phyloP scores from a whole-genome alignment of 169 alveolate species.

The Plasmodium yoelii region DNA sequence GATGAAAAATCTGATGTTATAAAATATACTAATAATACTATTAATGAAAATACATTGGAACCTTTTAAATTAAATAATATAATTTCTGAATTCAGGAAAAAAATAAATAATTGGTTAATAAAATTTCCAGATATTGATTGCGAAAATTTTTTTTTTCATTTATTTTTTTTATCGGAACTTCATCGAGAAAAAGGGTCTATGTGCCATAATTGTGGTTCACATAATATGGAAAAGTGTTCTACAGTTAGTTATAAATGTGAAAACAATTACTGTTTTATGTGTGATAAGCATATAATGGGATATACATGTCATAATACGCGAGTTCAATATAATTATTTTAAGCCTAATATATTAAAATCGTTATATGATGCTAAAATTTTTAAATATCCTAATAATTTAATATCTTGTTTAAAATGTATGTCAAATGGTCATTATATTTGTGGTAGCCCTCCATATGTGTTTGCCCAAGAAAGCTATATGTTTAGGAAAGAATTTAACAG shows the following conservation, averaged over 20 bases:
- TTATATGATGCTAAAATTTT: slow-evolving; percentile 6
- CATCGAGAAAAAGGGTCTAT: slow-evolving; percentile 27
- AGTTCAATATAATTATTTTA: slow-evolving; percentile 27
- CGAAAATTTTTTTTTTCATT: slow-evolving; percentile 72
- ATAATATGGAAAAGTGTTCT: slow-evolving; percentile 29
- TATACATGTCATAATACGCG: slow-evolving; percentile 36
- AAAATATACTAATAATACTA: background rate
- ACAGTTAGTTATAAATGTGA: slow-evolving; percentile 8
- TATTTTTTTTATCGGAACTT: slow-evolving; percentile 48
- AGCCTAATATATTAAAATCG: background rate
- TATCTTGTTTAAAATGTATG: slow-evolving; percentile 52
- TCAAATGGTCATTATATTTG: slow-evolving; percentile 42
- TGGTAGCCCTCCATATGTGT: slow-evolving; percentile 63
- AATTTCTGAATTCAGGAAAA: slow-evolving; percentile 30
- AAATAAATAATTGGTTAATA: slow-evolving; percentile 51
- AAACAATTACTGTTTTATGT: slow-evolving; percentile 42
- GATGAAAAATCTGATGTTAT: background rate
- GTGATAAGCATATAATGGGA: slow-evolving; percentile 21
- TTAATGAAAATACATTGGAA: background rate
- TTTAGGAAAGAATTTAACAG: slow-evolving; percentile 32
- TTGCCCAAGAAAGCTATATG: slow-evolving; percentile 13
- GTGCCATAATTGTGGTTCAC: slow-evolving; percentile 67
- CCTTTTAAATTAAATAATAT: slow-evolving; percentile 9
- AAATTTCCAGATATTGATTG: slow-evolving; percentile 55
- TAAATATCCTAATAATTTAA: slow-evolving; percentile 11